These are phyloP conservation scores for Populus simonii DNA, from an alignment of 345 rosid species.

Conservation along the genomic window DNA sequence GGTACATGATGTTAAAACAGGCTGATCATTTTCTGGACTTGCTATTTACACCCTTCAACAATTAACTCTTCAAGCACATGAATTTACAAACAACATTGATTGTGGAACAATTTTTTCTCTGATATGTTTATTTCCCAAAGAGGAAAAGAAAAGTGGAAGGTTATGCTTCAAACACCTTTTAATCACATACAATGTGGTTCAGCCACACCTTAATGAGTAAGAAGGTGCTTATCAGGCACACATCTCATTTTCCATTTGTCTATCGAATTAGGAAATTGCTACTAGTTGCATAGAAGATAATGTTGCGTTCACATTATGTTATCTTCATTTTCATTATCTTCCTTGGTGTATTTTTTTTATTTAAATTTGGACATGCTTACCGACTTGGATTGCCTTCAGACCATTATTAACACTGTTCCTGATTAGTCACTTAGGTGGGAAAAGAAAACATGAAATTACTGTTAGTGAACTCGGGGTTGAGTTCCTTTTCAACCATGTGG, in stretches of 20 bases:
- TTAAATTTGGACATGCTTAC: not conserved
- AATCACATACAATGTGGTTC: not conserved
- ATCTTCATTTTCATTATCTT: not conserved
- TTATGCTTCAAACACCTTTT: not conserved
- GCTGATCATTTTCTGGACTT: not conserved
- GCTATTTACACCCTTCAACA: not conserved
- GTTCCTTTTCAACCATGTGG: too few species aligned
- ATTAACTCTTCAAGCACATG: not conserved
- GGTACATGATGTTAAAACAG: slow-evolving; percentile 34
- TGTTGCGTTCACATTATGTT: not conserved
- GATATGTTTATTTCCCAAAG: not conserved
- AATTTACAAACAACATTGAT: not conserved
- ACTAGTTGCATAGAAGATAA: not conserved
- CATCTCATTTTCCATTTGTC: not conserved
- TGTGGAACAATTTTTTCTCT: not conserved
- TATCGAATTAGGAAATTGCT: not conserved
- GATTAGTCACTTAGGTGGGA: not conserved
- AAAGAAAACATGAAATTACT: too few species aligned
- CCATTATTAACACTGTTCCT: too few species aligned
- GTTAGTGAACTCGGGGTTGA: too few species aligned
- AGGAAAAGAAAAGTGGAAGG: not conserved
- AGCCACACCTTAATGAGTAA: not conserved
- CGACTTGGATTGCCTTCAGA: not conserved
- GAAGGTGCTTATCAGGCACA: slow-evolving; percentile 2
- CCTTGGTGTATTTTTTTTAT: not conserved